Percentiles rank a stretch among this genome's conserved stretches.
phyloP scores from a whole-genome alignment of 805 yeast species.

The Yarrowia deformans region DNA sequence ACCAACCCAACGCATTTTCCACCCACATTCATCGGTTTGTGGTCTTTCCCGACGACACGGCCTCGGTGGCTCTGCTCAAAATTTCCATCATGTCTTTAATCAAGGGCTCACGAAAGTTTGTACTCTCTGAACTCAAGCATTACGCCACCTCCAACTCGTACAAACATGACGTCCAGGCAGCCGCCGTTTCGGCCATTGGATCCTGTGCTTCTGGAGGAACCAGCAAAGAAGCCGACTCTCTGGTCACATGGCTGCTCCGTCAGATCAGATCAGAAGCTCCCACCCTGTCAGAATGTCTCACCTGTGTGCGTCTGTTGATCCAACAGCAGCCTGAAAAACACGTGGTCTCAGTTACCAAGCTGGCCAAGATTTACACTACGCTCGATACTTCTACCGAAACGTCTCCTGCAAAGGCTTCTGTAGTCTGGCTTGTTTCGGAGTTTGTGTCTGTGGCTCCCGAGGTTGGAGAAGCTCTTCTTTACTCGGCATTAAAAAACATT shows the following conservation, averaged over 20 bases:
- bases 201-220: slow-evolving; percentile 58
- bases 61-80: slow-evolving; percentile 24
- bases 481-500: slow-evolving; percentile 63
- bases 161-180: slow-evolving; percentile 50
- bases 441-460: slow-evolving; percentile 57
- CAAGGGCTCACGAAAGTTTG: slow-evolving; percentile 24
- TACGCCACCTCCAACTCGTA: slow-evolving; percentile 52
- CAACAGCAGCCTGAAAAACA: slow-evolving; percentile 66
- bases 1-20: slow-evolving; percentile 34
- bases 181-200: slow-evolving; percentile 69
- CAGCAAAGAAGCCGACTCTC: slow-evolving; percentile 49
- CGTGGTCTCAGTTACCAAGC: slow-evolving; percentile 61
- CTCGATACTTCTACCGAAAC: slow-evolving; percentile 41
- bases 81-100: slow-evolving; percentile 18
- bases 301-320: slow-evolving; percentile 74
- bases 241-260: slow-evolving; percentile 66
- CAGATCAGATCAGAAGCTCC: slow-evolving; percentile 53
- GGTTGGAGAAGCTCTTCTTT: slow-evolving; percentile 77
- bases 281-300: slow-evolving; percentile 66
- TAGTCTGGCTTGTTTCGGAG: slow-evolving; percentile 92
- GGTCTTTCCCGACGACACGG: slow-evolving; percentile 29
- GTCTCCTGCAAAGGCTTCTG: slow-evolving; percentile 72
- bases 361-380: slow-evolving; percentile 51
- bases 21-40: slow-evolving; percentile 20
- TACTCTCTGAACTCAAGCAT: slow-evolving; percentile 62